A percentile compares a stretch with the other conserved stretches of the same genome.
Evolutionary conservation across 768 basidiomycete species (phyloP).

Genomic region (Termitomyces bulborhizus): DNA sequence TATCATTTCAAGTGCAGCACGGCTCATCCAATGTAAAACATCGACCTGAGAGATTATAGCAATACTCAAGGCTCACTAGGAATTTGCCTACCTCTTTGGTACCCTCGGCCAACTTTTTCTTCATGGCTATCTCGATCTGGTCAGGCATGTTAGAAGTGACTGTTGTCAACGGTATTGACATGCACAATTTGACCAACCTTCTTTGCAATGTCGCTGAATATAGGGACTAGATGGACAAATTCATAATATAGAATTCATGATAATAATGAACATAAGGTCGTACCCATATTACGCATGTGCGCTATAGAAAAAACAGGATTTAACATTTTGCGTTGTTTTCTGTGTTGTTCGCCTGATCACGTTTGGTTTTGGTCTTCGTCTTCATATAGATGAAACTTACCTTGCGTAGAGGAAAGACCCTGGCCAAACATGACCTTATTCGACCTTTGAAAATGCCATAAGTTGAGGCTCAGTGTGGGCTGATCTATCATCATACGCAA

Average conservation of each 20-base stretch:
- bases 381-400: not conserved
- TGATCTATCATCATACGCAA: not conserved
- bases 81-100: slow-evolving; percentile 1
- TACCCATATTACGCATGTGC: too few relatives aligned
- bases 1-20: slow-evolving; percentile 11
- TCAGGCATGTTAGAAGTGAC: not conserved
- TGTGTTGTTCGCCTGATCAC: too few relatives aligned
- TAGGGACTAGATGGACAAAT: not conserved
- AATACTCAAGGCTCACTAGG: not conserved
- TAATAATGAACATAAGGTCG: too few relatives aligned
- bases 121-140: slow-evolving; percentile 6
- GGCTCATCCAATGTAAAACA: slow-evolving; percentile 12
- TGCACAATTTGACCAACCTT: slow-evolving; percentile 3
- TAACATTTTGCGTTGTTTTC: too few relatives aligned
- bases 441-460: not conserved
- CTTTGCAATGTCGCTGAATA: slow-evolving; percentile 10
- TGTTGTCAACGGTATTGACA: not conserved
- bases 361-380: too few relatives aligned
- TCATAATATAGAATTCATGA: too few relatives aligned
- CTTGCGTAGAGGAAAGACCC: slow-evolving; percentile 1
- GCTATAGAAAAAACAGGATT: too few relatives aligned
- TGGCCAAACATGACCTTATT: not conserved
- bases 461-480: too few relatives aligned
- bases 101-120: not conserved
- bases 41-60: slow-evolving; percentile 5